phyloP scores from a whole-genome alignment of 2,329 filamentous ascomycete genomes.

The Penicillium rolfsii region DNA sequence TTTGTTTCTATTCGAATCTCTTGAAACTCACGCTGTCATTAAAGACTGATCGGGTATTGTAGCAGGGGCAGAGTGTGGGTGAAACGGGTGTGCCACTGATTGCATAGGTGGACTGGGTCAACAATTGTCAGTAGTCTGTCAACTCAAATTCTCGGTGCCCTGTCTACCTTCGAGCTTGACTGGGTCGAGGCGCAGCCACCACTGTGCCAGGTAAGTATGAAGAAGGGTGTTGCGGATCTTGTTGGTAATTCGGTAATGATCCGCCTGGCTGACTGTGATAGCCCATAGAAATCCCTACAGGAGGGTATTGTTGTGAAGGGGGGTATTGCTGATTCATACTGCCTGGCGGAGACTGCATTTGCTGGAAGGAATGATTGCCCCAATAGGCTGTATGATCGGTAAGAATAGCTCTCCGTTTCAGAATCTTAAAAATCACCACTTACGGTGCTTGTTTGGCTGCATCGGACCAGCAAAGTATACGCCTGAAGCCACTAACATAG shows the following conservation, averaged over 20 bases:
- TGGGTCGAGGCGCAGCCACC: slow-evolving; percentile 18
- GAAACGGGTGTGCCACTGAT: slow-evolving; percentile 19
- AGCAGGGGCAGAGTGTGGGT: slow-evolving; percentile 17
- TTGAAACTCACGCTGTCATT: slow-evolving; percentile 25
- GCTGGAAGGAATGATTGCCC: slow-evolving; percentile 36
- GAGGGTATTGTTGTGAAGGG: slow-evolving; percentile 31
- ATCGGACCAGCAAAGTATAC: slow-evolving; percentile 32
- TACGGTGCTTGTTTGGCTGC: slow-evolving; percentile 39
- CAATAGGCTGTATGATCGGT: slow-evolving; percentile 36
- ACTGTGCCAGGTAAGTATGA: slow-evolving; percentile 20
- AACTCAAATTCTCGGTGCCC: background rate
- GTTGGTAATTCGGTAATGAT: slow-evolving; percentile 24
- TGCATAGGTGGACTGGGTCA: slow-evolving; percentile 21
- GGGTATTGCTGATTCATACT: slow-evolving; percentile 34
- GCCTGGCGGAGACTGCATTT: slow-evolving; percentile 33
- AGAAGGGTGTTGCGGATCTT: slow-evolving; percentile 13
- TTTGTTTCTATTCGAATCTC: background rate
- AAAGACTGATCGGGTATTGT: slow-evolving; percentile 21
- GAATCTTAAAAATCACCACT: slow-evolving; percentile 4
- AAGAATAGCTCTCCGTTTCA: slow-evolving; percentile 12
- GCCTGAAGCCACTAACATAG: slow-evolving; percentile 30
- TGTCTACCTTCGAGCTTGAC: slow-evolving; percentile 23
- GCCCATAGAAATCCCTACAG: slow-evolving; percentile 30
- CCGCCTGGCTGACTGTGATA: slow-evolving; percentile 31
- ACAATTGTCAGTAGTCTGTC: background rate